A percentile compares a stretch with the other conserved stretches of the same genome.
Evolutionary conservation across 441 rosid species (phyloP).

Genomic region (Brassica balearica): DNA sequence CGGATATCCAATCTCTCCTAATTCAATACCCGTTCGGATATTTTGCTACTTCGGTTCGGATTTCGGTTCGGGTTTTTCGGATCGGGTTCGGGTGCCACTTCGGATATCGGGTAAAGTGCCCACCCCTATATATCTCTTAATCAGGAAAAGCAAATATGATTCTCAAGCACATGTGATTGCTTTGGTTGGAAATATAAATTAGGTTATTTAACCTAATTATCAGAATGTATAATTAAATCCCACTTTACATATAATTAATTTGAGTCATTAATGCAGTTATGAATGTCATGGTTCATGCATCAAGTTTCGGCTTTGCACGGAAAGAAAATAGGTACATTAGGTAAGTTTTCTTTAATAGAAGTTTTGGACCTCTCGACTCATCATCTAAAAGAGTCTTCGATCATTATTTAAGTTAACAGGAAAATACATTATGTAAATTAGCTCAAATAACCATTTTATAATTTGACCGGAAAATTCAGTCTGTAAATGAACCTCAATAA

Average conservation of each 20-base stretch:
- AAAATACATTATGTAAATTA: neutral
- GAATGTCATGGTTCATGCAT: conserved; percentile 38
- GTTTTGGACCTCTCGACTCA: neutral
- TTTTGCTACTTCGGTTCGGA: too few relatives aligned
- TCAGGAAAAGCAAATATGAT: neutral
- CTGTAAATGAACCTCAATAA: too few relatives aligned
- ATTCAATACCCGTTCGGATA: too few relatives aligned
- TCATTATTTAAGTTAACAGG: neutral
- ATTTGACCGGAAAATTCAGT: too few relatives aligned
- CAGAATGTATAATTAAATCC: conserved; percentile 27
- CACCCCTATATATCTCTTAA: neutral
- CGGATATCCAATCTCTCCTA: too few relatives aligned
- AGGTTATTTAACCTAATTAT: conserved; percentile 26
- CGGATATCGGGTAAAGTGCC: too few relatives aligned
- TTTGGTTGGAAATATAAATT: conserved; percentile 20
- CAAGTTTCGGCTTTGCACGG: conserved; percentile 21
- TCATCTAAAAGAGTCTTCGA: neutral
- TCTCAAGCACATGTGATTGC: conserved; percentile 31
- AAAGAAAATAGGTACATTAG: neutral
- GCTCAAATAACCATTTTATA: too few relatives aligned
- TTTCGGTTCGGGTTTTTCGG: too few relatives aligned
- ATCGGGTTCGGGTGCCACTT: too few relatives aligned
- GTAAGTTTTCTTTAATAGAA: neutral
- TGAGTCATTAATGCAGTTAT: conserved; percentile 18
- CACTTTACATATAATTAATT: conserved; percentile 25